A percentile compares a stretch with the other conserved stretches of the same genome.
phyloP scores from a whole-genome alignment of 306 rosid species.

The Malus sylvestris region DNA sequence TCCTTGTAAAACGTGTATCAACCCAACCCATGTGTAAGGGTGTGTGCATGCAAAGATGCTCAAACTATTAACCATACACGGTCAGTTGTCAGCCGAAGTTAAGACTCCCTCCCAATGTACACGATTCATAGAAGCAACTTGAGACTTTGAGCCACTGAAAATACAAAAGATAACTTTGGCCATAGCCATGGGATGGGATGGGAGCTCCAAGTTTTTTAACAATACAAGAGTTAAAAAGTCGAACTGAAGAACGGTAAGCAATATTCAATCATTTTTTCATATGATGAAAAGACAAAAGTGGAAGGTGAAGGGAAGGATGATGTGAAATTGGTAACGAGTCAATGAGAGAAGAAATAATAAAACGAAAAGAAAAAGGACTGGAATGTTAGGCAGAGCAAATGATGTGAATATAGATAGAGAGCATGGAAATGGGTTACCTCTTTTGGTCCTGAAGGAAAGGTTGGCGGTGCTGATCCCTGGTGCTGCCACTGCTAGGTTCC shows the following conservation, averaged over 20 bases:
- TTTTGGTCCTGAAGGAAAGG: constrained; percentile 51
- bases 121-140: not conserved
- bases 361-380: not conserved
- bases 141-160: not conserved
- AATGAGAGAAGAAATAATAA: not conserved
- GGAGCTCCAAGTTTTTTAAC: not conserved
- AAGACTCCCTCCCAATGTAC: not conserved
- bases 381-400: not conserved
- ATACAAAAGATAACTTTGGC: not conserved
- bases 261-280: not conserved
- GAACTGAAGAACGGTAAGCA: not conserved
- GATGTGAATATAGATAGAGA: not conserved
- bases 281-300: not conserved
- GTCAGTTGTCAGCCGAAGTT: not conserved
- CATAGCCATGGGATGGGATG: not conserved
- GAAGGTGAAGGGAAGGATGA: not conserved
- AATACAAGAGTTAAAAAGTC: not conserved
- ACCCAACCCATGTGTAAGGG: not conserved
- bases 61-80: not conserved
- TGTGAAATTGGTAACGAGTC: not conserved
- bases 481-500: constrained; percentile 14
- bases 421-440: constrained; percentile 28
- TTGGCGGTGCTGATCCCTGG: constrained; percentile 40
- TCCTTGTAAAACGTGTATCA: not conserved
- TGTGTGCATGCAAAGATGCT: not conserved